Conservation (phyloP, 2,329 filamentous ascomycete species). For the Talaromyces islandicus region DNA sequence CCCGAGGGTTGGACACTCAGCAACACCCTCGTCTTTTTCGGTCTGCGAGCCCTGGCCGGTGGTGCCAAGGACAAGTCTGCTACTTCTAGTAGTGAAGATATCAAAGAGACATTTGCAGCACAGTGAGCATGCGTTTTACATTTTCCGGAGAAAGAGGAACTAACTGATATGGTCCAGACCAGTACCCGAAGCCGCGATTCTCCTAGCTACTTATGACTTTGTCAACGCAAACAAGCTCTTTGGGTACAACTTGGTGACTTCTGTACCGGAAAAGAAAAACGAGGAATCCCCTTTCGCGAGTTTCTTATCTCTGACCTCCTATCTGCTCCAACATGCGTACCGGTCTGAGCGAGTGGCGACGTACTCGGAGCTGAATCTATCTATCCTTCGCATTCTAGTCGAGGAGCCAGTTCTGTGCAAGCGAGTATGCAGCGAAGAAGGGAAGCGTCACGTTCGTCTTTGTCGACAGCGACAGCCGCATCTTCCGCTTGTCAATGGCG, state of each 20-base stretch:
- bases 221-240: constrained; percentile 92
- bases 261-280: constrained; percentile 54
- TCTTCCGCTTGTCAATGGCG: constrained; percentile 65
- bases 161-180: constrained; percentile 52
- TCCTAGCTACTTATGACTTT: constrained; percentile 89
- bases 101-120: constrained; percentile 72
- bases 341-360: constrained; percentile 69
- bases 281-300: constrained; percentile 70
- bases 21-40: constrained; percentile 75
- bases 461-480: constrained; percentile 86
- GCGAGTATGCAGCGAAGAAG: constrained; percentile 73
- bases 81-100: constrained; percentile 68
- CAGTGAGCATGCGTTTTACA: constrained; percentile 53
- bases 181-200: constrained; percentile 67
- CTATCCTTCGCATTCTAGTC: constrained; percentile 77
- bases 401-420: constrained; percentile 82
- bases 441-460: constrained; percentile 67
- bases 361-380: constrained; percentile 79
- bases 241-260: constrained; percentile 71
- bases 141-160: constrained; percentile 12
- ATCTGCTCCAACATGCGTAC: constrained; percentile 88
- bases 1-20: constrained; percentile 84
- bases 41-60: constrained; percentile 68
- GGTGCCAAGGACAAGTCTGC: constrained; percentile 56
- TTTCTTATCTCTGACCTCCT: constrained; percentile 84